Conservation (phyloP, 2,329 filamentous ascomycete genomes). For the Phyllosticta citribraziliensis region DNA sequence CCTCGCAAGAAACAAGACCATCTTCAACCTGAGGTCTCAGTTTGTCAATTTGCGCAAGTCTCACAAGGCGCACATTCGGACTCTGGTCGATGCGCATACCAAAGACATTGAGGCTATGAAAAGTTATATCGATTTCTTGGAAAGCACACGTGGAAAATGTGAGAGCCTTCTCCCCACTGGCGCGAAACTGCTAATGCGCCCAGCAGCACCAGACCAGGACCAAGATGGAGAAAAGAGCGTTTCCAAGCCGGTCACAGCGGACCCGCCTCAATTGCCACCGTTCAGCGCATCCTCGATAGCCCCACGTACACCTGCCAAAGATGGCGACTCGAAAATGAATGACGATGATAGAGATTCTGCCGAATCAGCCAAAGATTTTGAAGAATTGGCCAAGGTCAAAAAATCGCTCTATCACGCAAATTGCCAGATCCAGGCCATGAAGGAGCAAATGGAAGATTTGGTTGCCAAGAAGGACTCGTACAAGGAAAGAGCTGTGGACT, state of each 20-base stretch:
- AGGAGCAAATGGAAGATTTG: conserved; percentile 4
- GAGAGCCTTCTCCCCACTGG: background rate
- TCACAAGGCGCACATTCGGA: conserved; percentile 30
- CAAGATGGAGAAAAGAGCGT: conserved; percentile 13
- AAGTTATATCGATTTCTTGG: conserved; percentile 29
- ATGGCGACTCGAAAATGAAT: background rate
- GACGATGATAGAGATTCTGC: background rate
- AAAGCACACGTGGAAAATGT: conserved; percentile 19
- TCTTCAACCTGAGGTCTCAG: conserved; percentile 25
- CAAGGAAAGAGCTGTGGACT: conserved; percentile 7
- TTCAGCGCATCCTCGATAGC: background rate
- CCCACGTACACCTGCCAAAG: background rate
- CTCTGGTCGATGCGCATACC: conserved; percentile 28
- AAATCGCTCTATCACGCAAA: conserved; percentile 19
- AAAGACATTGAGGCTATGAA: conserved; percentile 30
- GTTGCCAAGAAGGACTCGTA: conserved; percentile 5
- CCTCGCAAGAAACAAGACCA: conserved; percentile 22
- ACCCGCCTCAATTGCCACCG: background rate
- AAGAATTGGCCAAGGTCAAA: conserved; percentile 12
- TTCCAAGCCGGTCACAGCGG: conserved; percentile 18
- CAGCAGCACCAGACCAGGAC: background rate
- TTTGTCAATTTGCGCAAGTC: conserved; percentile 26
- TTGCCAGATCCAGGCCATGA: conserved; percentile 13
- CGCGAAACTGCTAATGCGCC: background rate
- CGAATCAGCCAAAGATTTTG: background rate